Percentiles rank a stretch among this genome's conserved stretches.
Evolutionary conservation across 2,329 filamentous ascomycete species (phyloP).

Genomic region (Aspergillus fijiensis): DNA sequence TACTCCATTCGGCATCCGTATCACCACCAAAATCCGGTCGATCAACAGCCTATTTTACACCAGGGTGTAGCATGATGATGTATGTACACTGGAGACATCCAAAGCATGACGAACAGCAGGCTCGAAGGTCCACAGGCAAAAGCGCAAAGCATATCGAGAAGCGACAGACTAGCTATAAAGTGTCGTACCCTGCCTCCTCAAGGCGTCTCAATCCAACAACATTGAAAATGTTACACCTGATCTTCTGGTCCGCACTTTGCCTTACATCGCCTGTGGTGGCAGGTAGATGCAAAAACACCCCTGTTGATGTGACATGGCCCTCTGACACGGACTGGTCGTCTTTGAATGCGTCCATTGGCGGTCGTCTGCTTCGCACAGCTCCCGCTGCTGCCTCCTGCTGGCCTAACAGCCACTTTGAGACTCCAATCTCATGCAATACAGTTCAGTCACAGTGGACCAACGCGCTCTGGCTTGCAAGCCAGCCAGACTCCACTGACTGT

Average conservation of each 20-base stretch:
- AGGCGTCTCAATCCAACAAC: too few relatives aligned
- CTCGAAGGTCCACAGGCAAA: too few relatives aligned
- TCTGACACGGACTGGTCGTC: conserved; percentile 20
- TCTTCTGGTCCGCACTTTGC: not conserved
- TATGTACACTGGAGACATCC: too few relatives aligned
- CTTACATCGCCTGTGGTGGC: not conserved
- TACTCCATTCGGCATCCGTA: too few relatives aligned
- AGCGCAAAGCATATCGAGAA: too few relatives aligned
- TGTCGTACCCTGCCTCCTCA: too few relatives aligned
- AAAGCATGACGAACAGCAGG: too few relatives aligned
- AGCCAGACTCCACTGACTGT: conserved; percentile 34
- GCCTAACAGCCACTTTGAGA: conserved; percentile 27
- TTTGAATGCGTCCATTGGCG: conserved; percentile 24
- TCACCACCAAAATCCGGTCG: too few relatives aligned
- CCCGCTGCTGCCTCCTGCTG: conserved; percentile 36
- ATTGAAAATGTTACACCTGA: not conserved
- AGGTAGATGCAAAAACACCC: conserved; percentile 18
- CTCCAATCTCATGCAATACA: conserved; percentile 23
- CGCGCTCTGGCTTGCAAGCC: conserved; percentile 29
- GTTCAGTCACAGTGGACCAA: conserved; percentile 31
- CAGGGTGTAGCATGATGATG: too few relatives aligned
- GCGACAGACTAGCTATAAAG: too few relatives aligned
- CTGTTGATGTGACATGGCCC: conserved; percentile 21
- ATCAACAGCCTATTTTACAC: too few relatives aligned
- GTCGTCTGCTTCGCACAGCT: conserved; percentile 23